Base-by-base conservation (phyloP, 169 alveolate species). In the Plasmodium coatneyi region DNA sequence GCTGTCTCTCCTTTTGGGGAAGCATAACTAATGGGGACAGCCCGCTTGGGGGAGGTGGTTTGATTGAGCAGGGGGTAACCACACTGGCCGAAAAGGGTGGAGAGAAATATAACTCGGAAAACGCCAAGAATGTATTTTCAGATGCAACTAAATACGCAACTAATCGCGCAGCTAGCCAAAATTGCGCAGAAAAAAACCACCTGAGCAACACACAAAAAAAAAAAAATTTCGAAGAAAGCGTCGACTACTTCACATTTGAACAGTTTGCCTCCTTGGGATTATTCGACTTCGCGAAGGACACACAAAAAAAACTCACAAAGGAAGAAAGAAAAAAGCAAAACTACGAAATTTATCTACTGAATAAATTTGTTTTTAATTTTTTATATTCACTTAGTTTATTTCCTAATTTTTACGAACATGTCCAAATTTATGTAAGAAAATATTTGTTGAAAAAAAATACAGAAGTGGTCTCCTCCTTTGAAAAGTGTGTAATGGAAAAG, bases 361-460 rank as follows among this genome's bases (percentile, higher is more conserved):
- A 87, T 39, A 87, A 78, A 66, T 32, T 87, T 30, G 16, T 87
- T 78, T 87, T 87, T 79, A 87, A 71, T 54, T 78, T 5, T 78
- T 78, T 87, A 22, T 79, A 54, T 54, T 12, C 80, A 5, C 80
- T 87, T 46, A 60, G 76, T 9, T 39, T 32, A 87, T 36, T 87
- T 6, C 93, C 93, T 41, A n/a, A 87, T 71, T 87, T 87, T 87
- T 56, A 87, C 70, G 87, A 87, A 78, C 56, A 87, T 87, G n/a
- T 87, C 16, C 39, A 66, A 16, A 49, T 52, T 32, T 87, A 87
- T 76, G 71, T 87, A 80, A 87, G 70, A 66, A 19, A 87, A 14
- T 87, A 87, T 78, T 87, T 87, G 80, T 56, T 78, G 28, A 87
- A 87, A 87, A 52, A 52, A 32, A 87, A 39, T 78, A 19, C 16